Evolutionary conservation across 768 basidiomycete genomes (phyloP).

Genomic region (Suillus ampliporus): DNA sequence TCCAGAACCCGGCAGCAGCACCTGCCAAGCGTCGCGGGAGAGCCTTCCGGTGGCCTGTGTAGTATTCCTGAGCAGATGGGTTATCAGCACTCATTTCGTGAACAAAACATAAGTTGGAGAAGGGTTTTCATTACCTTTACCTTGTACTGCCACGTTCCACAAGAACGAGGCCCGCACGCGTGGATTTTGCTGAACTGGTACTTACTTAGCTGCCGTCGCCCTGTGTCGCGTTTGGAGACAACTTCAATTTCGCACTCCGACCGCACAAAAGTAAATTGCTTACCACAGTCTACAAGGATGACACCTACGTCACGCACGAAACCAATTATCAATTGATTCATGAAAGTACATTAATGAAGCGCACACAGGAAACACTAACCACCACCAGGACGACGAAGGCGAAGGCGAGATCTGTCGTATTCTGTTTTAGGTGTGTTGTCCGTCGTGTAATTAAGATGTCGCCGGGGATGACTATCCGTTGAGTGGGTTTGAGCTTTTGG

Average conservation of each 20-base stretch:
- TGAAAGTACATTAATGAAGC: too few relatives aligned
- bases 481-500: constrained; percentile 54
- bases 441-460: constrained; percentile 96
- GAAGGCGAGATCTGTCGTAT: constrained; percentile 91
- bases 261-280: background rate
- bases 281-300: background rate
- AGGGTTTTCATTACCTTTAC: constrained; percentile 13
- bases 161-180: constrained; percentile 27
- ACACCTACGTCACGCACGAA: too few relatives aligned
- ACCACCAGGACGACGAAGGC: constrained; percentile 51
- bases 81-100: constrained; percentile 15
- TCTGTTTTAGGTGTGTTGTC: constrained; percentile 93
- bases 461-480: constrained; percentile 94
- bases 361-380: constrained; percentile 45
- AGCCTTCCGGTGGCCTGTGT: constrained; percentile 33
- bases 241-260: constrained; percentile 8
- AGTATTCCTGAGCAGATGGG: constrained; percentile 37
- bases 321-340: too few relatives aligned
- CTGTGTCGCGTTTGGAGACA: constrained; percentile 3
- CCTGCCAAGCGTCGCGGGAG: constrained; percentile 27
- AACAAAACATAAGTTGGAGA: background rate
- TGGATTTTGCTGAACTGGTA: constrained; percentile 8
- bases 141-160: constrained; percentile 18
- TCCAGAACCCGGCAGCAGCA: constrained; percentile 30
- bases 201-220: constrained; percentile 3